A percentile compares a stretch with the other conserved stretches of the same genome.
These are phyloP conservation scores for Yamadazyma kitorensis DNA, from an alignment of 805 yeast genomes.

Conservation along the genomic window DNA sequence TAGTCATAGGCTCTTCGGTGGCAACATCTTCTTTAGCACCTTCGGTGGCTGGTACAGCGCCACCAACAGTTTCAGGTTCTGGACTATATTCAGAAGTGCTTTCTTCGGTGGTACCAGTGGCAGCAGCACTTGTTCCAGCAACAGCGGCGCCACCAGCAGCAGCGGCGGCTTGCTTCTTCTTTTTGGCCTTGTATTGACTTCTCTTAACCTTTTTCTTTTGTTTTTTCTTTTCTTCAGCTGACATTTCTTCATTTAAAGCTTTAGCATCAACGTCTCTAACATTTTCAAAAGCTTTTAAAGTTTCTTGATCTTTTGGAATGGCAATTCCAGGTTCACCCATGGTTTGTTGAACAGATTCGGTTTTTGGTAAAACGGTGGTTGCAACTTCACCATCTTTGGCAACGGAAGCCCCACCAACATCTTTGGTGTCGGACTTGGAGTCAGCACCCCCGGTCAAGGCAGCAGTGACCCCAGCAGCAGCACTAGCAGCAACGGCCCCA, in stretches of 20 bases:
- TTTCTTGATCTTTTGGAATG: conserved; percentile 59
- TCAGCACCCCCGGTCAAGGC: conserved; percentile 9
- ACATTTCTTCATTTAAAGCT: conserved; percentile 48
- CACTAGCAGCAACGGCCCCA: conserved; percentile 5
- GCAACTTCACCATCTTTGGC: conserved; percentile 14
- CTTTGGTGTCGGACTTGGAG: background rate
- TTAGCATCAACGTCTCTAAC: conserved; percentile 47
- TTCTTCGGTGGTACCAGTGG: conserved; percentile 15
- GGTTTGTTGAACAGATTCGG: conserved; percentile 33
- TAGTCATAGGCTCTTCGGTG: background rate
- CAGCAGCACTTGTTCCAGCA: conserved; percentile 9
- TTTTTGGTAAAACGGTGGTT: conserved; percentile 37
- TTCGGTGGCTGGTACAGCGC: conserved; percentile 4
- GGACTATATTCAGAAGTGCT: conserved; percentile 17
- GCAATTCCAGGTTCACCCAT: conserved; percentile 75
- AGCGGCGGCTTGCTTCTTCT: conserved; percentile 30
- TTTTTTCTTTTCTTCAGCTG: conserved; percentile 37
- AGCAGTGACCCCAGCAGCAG: conserved; percentile 12
- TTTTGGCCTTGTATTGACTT: conserved; percentile 41
- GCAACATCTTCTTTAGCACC: background rate
- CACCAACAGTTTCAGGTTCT: conserved; percentile 17
- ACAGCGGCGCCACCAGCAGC: conserved; percentile 13
- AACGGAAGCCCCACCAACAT: conserved; percentile 45
- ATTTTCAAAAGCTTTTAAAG: conserved; percentile 64
- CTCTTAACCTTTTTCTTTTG: conserved; percentile 45